Evolutionary conservation across 176 grass and related monocot species (phyloP).

Genomic region (Triticum monococcum): DNA sequence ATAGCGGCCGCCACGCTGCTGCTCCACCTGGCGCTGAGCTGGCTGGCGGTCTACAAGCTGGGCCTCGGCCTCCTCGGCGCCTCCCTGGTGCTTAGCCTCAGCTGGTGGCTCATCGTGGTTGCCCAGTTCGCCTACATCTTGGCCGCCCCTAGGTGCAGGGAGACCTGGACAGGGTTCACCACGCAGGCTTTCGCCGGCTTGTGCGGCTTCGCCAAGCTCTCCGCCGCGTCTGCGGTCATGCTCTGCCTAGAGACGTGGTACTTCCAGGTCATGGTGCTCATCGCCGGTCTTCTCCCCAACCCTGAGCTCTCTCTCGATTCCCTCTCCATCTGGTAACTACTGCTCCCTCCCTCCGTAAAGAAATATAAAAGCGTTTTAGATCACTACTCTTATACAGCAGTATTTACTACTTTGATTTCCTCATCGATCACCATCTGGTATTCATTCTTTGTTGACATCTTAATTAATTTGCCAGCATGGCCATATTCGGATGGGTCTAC

Average conservation of each 20-base stretch:
- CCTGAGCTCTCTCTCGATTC: neutral
- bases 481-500: conserved; percentile 44
- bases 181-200: conserved; percentile 36
- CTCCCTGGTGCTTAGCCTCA: conserved; percentile 59
- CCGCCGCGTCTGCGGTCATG: conserved; percentile 49
- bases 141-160: conserved; percentile 31
- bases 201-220: neutral
- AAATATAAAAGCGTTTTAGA: no score
- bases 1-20: conserved; percentile 23
- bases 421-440: no score
- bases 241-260: neutral
- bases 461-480: conserved; percentile 27
- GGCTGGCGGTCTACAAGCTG: conserved; percentile 28
- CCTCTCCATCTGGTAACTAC: neutral
- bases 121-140: conserved; percentile 58
- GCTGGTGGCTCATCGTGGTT: conserved; percentile 47
- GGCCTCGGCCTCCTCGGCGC: conserved; percentile 50
- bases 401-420: no score
- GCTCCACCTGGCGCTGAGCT: neutral
- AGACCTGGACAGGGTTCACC: conserved; percentile 55
- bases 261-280: neutral
- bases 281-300: neutral
- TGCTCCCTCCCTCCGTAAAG: no score
- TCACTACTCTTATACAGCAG: no score
- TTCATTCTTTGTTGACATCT: no score